phyloP scores from a whole-genome alignment of 768 basidiomycete genomes.

The Russula earlei region DNA sequence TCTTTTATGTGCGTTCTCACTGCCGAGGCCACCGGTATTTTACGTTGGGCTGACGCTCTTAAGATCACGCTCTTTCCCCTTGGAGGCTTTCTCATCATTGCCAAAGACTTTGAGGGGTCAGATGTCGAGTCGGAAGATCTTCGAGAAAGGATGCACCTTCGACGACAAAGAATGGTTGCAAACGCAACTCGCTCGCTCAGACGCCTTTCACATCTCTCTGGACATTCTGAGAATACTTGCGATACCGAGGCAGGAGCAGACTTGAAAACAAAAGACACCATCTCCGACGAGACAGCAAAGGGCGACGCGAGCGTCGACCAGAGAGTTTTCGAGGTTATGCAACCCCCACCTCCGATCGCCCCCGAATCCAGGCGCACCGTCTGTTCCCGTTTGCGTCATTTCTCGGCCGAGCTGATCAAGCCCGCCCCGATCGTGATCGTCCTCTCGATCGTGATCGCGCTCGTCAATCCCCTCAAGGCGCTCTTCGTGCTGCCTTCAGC shows the following conservation, averaged over 20 bases:
- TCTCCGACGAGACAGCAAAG: not conserved
- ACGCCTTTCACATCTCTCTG: not conserved
- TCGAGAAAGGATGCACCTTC: constrained; percentile 34
- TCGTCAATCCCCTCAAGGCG: constrained; percentile 48
- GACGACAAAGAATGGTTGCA: constrained; percentile 24
- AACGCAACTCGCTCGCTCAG: not conserved
- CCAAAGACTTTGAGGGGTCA: constrained; percentile 56
- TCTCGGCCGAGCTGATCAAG: constrained; percentile 26
- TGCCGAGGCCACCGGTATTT: not conserved
- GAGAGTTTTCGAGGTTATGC: not conserved
- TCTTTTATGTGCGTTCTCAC: constrained; percentile 42
- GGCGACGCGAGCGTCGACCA: not conserved
- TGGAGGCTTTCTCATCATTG: constrained; percentile 45
- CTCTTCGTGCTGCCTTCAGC: constrained; percentile 45
- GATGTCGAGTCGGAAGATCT: constrained; percentile 53
- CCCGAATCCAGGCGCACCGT: not conserved
- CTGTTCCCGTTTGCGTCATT: not conserved
- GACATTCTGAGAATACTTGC: not conserved
- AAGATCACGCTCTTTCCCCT: constrained; percentile 59
- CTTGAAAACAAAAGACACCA: not conserved
- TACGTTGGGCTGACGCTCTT: not conserved
- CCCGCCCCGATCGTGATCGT: constrained; percentile 48
- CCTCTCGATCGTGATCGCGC: constrained; percentile 43
- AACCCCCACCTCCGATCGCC: not conserved
- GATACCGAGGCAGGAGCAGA: not conserved